phyloP scores from a whole-genome alignment of 768 basidiomycete genomes.

The Suillus subluteus region DNA sequence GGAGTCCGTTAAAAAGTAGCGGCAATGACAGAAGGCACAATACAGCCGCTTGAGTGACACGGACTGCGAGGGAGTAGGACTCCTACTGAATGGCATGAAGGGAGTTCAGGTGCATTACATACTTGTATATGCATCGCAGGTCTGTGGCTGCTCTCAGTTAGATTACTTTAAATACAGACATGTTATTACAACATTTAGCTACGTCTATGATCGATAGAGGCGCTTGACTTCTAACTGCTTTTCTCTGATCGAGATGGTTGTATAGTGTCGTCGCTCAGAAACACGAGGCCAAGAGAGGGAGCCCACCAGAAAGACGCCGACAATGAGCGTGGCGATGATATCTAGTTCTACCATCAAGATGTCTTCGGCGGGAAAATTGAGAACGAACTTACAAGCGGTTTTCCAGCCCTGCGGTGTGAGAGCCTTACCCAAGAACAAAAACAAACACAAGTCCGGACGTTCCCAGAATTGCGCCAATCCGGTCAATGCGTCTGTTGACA shows the following conservation, averaged over 20 bases:
- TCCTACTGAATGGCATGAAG: background rate
- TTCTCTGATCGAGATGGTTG: background rate
- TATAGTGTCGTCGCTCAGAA: conserved; percentile 25
- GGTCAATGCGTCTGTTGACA: too few species aligned
- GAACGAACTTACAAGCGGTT: too few species aligned
- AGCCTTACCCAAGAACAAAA: conserved; percentile 67
- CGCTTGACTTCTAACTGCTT: background rate
- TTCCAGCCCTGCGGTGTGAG: conserved; percentile 58
- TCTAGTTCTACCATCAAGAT: conserved; percentile 38
- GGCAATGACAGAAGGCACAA: background rate
- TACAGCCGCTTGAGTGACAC: background rate
- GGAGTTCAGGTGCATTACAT: background rate
- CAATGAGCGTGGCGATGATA: conserved; percentile 64
- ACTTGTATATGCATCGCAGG: background rate
- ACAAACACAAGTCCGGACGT: conserved; percentile 65
- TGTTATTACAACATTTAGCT: background rate
- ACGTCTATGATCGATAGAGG: background rate
- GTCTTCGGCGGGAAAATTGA: conserved; percentile 17
- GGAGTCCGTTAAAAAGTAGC: background rate
- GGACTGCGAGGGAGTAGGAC: background rate
- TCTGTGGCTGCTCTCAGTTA: background rate
- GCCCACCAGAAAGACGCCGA: conserved; percentile 54
- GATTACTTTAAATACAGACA: background rate
- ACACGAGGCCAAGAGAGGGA: conserved; percentile 44
- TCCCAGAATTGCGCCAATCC: conserved; percentile 49